A percentile compares a stretch with the other conserved stretches of the same genome.
These are phyloP conservation scores for Penicillium maclennaniae DNA, from an alignment of 495 filamentous ascomycete genomes.

Conservation along the genomic window DNA sequence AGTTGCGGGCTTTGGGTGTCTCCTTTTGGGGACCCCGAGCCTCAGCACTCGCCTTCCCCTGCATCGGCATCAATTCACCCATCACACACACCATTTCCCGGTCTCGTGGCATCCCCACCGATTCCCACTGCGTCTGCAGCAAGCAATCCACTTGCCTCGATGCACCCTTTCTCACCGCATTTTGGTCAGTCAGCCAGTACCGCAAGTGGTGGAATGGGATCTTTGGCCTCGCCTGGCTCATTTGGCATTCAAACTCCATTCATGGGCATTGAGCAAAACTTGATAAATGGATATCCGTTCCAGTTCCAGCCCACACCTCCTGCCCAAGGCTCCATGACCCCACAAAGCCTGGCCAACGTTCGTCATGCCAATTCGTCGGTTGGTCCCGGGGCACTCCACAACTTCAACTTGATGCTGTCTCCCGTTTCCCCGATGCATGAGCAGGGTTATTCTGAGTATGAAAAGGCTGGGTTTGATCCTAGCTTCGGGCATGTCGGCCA, in stretches of 20 bases:
- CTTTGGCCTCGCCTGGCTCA: constrained; percentile 55
- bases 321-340: constrained; percentile 40
- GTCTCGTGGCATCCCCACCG: constrained; percentile 56
- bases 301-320: constrained; percentile 47
- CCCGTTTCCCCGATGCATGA: constrained; percentile 46
- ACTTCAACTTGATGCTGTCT: constrained; percentile 42
- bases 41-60: constrained; percentile 66
- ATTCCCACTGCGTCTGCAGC: constrained; percentile 45
- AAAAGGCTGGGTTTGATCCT: constrained; percentile 29
- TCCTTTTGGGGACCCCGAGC: constrained; percentile 68
- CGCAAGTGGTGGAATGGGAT: constrained; percentile 52
- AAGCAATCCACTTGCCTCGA: constrained; percentile 36
- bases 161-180: constrained; percentile 43
- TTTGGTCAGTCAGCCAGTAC: constrained; percentile 51
- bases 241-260: constrained; percentile 43
- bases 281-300: constrained; percentile 36
- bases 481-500: constrained; percentile 26
- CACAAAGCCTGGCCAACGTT: constrained; percentile 42
- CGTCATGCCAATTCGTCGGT: constrained; percentile 31
- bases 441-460: constrained; percentile 19
- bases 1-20: constrained; percentile 85
- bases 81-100: constrained; percentile 47
- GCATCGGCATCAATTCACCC: constrained; percentile 63
- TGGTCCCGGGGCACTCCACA: constrained; percentile 32
- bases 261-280: constrained; percentile 39